These are phyloP conservation scores for Penicillium chermesinum DNA, from an alignment of 495 filamentous ascomycete species.

Conservation along the genomic window DNA sequence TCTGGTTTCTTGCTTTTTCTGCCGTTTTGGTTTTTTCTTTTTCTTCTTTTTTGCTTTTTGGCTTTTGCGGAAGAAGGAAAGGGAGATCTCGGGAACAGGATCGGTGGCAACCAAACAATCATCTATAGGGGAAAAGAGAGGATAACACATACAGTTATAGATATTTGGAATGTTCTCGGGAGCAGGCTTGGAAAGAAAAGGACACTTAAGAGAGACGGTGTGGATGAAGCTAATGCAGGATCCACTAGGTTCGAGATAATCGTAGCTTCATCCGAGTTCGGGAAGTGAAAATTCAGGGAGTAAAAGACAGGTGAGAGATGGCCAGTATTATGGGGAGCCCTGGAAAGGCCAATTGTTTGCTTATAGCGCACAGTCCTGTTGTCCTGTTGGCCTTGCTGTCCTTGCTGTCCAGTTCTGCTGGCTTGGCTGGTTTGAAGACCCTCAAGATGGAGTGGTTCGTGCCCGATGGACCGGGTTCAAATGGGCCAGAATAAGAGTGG, in stretches of 20 bases:
- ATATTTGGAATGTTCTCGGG: background rate
- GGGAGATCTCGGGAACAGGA: background rate
- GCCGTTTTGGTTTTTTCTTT: constrained; percentile 7
- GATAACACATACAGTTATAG: constrained; percentile 1
- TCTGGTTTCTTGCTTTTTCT: constrained; percentile 1
- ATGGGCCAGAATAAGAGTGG: background rate
- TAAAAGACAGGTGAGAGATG: too few species aligned
- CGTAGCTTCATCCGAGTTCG: constrained; percentile 1
- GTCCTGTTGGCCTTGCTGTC: background rate
- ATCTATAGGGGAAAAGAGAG: background rate
- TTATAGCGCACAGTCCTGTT: background rate
- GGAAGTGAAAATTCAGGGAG: too few species aligned
- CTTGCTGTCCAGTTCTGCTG: background rate
- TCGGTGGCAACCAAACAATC: background rate
- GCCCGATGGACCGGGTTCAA: constrained; percentile 14
- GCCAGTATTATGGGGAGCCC: background rate
- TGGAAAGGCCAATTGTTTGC: background rate
- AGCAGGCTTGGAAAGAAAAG: background rate
- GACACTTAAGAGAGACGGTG: constrained; percentile 28
- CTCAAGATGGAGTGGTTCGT: background rate
- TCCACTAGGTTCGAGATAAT: background rate
- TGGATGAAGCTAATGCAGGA: constrained; percentile 19
- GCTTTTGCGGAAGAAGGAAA: background rate
- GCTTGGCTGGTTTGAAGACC: background rate
- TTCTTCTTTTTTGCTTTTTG: constrained; percentile 3